Evolutionary conservation across 768 basidiomycete genomes (phyloP).

Genomic region (Hydnomerulius pinastri): DNA sequence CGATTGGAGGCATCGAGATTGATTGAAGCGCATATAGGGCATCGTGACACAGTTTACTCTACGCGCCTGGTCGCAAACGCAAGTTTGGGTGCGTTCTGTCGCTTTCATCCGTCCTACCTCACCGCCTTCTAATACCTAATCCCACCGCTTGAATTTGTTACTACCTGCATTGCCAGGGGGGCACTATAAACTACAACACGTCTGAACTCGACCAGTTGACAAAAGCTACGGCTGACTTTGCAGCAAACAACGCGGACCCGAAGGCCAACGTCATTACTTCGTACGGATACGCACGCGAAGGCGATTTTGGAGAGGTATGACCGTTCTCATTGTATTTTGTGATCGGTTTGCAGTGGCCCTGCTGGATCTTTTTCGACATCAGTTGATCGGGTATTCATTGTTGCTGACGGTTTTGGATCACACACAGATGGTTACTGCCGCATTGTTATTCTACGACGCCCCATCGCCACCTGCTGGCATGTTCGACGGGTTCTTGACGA

Average conservation of each 20-base stretch:
- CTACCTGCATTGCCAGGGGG: constrained; percentile 42
- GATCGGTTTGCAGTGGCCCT: no score
- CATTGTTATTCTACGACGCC: constrained; percentile 59
- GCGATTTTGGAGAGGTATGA: constrained; percentile 36
- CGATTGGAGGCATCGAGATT: constrained; percentile 14
- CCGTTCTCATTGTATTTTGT: no score
- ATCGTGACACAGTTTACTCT: constrained; percentile 62
- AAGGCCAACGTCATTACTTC: constrained; percentile 44
- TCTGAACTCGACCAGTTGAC: constrained; percentile 21
- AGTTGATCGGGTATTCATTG: no score
- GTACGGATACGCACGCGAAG: constrained; percentile 34
- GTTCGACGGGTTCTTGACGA: constrained; percentile 33
- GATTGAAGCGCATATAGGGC: constrained; percentile 45
- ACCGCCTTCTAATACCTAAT: no score
- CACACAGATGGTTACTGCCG: constrained; percentile 20
- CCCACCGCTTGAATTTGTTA: constrained; percentile 6
- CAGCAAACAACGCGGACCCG: constrained; percentile 21
- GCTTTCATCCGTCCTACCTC: no score
- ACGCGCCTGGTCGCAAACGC: constrained; percentile 39
- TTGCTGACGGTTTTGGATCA: no score
- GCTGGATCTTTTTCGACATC: no score
- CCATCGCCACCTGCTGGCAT: constrained; percentile 30
- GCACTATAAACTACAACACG: constrained; percentile 37
- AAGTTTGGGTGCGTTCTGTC: constrained; percentile 23
- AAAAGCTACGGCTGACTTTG: constrained; percentile 25